Base-by-base conservation (phyloP, 2,329 filamentous ascomycete species). In the Beauveria varroae region DNA sequence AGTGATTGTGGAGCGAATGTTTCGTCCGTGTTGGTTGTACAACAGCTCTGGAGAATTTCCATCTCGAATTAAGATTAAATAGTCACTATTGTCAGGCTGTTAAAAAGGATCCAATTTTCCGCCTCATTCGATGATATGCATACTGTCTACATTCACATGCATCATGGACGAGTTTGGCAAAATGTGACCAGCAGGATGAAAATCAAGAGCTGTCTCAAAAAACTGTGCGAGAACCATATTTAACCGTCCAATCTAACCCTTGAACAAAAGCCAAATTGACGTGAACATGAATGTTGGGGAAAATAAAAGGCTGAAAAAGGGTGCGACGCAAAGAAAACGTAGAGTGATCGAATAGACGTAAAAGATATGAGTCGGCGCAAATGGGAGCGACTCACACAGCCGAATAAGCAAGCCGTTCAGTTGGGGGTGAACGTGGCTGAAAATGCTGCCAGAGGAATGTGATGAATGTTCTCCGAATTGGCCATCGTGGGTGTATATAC, bases 231-330 rank as follows among this genome's bases (percentile, higher is more conserved):
- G 34, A 59, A 28, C 37, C 47, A 40, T 44, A 44, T 43, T 52
- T 28, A 20, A 44, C 47, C 57, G 18, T 59, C 34, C 22, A 26
- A 59, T 52, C 57, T 52, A 59, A 44, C 47, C 54, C 43, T 57
- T 57, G 55, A 49, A n/a, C 14, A 34, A 26, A 54, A 67, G 63
- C 47, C 67, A 69, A 46, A 43, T 52, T 59, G 57, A 52, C 49
- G 44, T 59, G 37, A 49, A 59, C 57, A 59, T 40, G 43, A 59
- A 37, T 51, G 37, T 30, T 41, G 44, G 34, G 34, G 14, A 37
- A 49, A 60, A 62, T 16, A 62, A 34, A 47, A 57, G 34, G 26
- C n/a, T 14, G 50, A 52, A 53, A 55, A 50, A 53, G 34, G 37
- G 37, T 41, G 44, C 22, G 34, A 55, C 34, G 49, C 20, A 59